Percentiles rank a stretch among this genome's conserved stretches.
Evolutionary conservation across 371 early-diverging fungal genomes (phyloP).

Genomic region (Rhizopus arrhizus): DNA sequence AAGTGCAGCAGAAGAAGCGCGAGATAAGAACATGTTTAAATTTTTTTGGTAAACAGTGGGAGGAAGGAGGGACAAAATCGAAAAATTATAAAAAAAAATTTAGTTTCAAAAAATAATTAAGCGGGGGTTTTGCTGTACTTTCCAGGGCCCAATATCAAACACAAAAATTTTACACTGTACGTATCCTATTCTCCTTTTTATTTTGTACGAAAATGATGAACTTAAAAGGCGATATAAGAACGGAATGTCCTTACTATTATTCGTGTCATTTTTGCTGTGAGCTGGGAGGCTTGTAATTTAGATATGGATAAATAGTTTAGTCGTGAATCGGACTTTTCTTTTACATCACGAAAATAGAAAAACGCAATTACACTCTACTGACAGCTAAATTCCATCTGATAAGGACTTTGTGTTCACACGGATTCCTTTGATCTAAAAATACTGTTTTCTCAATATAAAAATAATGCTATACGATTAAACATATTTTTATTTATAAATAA

Average conservation of each 20-base stretch:
- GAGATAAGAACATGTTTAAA: slow-evolving; percentile 38
- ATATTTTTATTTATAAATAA: too few species aligned
- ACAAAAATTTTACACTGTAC: not conserved
- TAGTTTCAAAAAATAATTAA: slow-evolving; percentile 18
- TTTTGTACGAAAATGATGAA: not conserved
- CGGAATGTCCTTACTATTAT: not conserved
- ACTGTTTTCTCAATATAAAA: too few species aligned
- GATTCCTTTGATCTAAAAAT: too few species aligned
- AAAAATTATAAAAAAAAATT: slow-evolving; percentile 23
- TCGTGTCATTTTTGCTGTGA: not conserved
- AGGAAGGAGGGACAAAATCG: slow-evolving; percentile 27
- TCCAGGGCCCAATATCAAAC: slow-evolving; percentile 8
- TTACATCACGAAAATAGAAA: too few species aligned
- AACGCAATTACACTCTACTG: not conserved
- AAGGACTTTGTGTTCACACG: not conserved
- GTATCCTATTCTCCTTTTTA: not conserved
- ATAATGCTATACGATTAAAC: too few species aligned
- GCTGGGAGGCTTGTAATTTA: not conserved
- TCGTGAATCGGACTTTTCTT: slow-evolving; percentile 3
- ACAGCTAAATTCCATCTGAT: not conserved
- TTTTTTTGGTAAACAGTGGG: slow-evolving; percentile 18
- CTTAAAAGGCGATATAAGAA: not conserved
- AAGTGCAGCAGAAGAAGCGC: slow-evolving; percentile 37
- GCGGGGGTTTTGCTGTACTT: slow-evolving; percentile 23
- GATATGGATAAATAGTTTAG: slow-evolving; percentile 4